Evolutionary conservation across 345 rosid genomes (phyloP), one percentile per base, ranked within the genome.

Genomic region (Cochlearia excelsa): DNA sequence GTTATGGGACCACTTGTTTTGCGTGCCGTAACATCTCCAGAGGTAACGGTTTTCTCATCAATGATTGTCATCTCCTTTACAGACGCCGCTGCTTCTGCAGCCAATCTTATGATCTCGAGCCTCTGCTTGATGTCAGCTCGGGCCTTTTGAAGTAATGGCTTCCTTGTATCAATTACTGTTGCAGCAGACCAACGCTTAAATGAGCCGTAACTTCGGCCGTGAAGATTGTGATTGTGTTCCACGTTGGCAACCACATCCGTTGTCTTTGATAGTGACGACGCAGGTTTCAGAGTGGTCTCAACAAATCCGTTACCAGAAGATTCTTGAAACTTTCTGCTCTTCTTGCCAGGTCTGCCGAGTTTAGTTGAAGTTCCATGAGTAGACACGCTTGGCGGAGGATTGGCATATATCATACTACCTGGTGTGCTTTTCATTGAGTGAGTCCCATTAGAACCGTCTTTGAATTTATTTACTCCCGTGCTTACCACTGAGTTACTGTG

Each of bases 121-220:
- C 82, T 85, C 74, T 77, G 81, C 78, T 60, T 70, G 38, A 93
- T 87, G 26, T 79, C 82, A 40, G 70, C 28, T 78, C 81, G 84
- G 26, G 95, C 99, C 73, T 81, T 89, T 50, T 81, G 88, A 60
- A 89, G 77, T 71, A 93, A 76, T 74, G 82, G 71, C 70, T 84
- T 93, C 71, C 97, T 78, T 38, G 86, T 82, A 76, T 93, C 99
- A 75, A 87, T 79, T 59, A 77, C 80, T 35, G 94, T 82, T 16
- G 82, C 77, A 67, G 72, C 61, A 30, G 82, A 71, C 74, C 78
- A 74, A 7, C 89, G 83, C 67, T 69, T 84, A 26, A 62, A 46
- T 44, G 80, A 68, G 53, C 66, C 68, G 59, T 82, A 82, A 73
- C 54, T 75, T 48, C 81, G 67, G 57, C 9, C 37, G 37, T 82